Conservation (phyloP, 2,329 filamentous ascomycete species). For the Hortaea sp. region DNA sequence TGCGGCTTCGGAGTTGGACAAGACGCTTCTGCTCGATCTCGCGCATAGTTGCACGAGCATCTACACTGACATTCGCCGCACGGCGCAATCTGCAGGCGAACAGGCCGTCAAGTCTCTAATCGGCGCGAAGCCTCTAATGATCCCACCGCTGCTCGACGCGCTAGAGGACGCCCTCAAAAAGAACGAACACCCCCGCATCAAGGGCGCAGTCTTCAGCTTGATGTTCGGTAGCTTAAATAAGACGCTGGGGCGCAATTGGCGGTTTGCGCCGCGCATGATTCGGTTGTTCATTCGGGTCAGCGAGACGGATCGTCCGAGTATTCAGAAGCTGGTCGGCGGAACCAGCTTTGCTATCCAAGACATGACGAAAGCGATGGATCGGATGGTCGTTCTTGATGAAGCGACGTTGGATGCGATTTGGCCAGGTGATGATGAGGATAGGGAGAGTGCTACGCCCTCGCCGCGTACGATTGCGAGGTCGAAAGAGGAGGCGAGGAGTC, state of each 20-base stretch:
- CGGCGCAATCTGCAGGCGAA: constrained; percentile 84
- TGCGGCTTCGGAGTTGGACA: constrained; percentile 83
- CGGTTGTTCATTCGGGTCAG: constrained; percentile 82
- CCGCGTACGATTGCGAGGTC: constrained; percentile 23
- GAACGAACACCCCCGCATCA: constrained; percentile 82
- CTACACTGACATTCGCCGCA: constrained; percentile 91
- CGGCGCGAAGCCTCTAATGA: constrained; percentile 77
- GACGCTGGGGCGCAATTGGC: constrained; percentile 85
- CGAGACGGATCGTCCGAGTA: constrained; percentile 83
- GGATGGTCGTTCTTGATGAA: constrained; percentile 72
- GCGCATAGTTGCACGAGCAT: constrained; percentile 81
- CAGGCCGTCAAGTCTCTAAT: constrained; percentile 87
- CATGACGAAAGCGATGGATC: constrained; percentile 79
- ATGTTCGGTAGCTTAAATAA: constrained; percentile 81
- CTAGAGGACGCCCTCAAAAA: constrained; percentile 68
- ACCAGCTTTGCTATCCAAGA: constrained; percentile 81
- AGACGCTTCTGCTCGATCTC: constrained; percentile 71
- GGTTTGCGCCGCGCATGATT: constrained; percentile 83
- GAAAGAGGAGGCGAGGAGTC: constrained; percentile 47
- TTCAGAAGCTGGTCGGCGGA: constrained; percentile 76
- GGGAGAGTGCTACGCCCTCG: constrained; percentile 2
- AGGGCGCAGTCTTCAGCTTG: constrained; percentile 85
- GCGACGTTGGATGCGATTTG: constrained; percentile 61
- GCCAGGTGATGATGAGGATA: constrained; percentile 34
- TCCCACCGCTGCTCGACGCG: constrained; percentile 72